phyloP scores from a whole-genome alignment of 2,329 filamentous ascomycete species.

The Cladosporium sp. region DNA sequence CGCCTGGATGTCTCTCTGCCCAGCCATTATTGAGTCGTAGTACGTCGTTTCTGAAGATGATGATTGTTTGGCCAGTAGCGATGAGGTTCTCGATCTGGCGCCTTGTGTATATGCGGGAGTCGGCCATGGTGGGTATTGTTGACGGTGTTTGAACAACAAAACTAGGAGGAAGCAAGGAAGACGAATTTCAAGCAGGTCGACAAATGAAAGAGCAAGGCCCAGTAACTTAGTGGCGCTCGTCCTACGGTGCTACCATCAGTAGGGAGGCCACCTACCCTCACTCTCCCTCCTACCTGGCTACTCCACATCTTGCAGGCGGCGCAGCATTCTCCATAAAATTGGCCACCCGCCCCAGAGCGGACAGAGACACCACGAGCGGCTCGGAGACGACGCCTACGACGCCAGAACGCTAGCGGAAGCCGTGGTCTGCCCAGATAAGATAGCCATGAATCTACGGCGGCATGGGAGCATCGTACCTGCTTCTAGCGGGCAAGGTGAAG shows the following conservation, averaged over 20 bases:
- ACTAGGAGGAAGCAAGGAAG: background rate
- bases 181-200: background rate
- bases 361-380: conserved; percentile 4
- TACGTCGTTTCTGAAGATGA: conserved; percentile 58
- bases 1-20: conserved; percentile 61
- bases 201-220: background rate
- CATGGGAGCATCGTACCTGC: conserved; percentile 7
- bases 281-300: conserved; percentile 3
- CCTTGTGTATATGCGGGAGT: conserved; percentile 24
- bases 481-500: conserved; percentile 1
- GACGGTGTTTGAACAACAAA: background rate
- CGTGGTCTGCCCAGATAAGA: conserved; percentile 3
- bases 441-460: conserved; percentile 2
- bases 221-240: background rate
- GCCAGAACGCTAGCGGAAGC: conserved; percentile 6
- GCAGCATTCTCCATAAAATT: conserved; percentile 13
- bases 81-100: conserved; percentile 52
- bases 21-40: conserved; percentile 59
- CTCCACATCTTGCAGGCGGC: conserved; percentile 14
- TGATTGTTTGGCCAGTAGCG: conserved; percentile 56
- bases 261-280: conserved; percentile 13
- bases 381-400: background rate
- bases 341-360: conserved; percentile 1
- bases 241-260: background rate
- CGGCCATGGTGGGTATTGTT: conserved; percentile 25